Evolutionary conservation across 495 filamentous ascomycete species (phyloP).

Genomic region (Penicillium canariense): DNA sequence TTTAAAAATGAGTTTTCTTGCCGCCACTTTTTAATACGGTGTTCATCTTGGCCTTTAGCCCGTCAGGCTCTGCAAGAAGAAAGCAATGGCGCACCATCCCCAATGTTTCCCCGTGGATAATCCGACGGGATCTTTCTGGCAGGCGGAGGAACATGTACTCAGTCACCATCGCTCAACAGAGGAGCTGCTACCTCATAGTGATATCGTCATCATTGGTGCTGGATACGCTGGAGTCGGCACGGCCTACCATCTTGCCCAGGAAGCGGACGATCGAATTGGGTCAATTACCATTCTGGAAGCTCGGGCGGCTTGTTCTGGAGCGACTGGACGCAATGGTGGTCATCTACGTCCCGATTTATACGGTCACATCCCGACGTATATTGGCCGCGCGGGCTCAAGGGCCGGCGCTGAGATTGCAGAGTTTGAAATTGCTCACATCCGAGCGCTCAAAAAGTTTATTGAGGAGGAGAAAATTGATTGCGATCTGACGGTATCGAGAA

Average conservation of each 20-base stretch:
- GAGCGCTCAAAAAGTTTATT: conserved; percentile 30
- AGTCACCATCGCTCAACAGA: conserved; percentile 48
- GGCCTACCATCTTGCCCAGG: conserved; percentile 57
- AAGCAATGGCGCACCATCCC: too few species aligned
- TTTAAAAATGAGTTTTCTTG: too few species aligned
- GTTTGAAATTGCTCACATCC: conserved; percentile 33
- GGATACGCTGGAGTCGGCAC: conserved; percentile 65
- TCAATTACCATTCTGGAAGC: conserved; percentile 39
- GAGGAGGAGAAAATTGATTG: conserved; percentile 40
- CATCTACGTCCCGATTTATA: conserved; percentile 35
- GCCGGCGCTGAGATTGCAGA: conserved; percentile 26
- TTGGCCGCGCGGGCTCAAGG: conserved; percentile 20
- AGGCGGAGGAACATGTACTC: conserved; percentile 49
- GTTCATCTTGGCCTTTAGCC: too few species aligned
- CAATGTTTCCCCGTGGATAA: conserved; percentile 44
- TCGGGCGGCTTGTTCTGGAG: conserved; percentile 38
- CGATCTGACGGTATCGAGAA: conserved; percentile 38
- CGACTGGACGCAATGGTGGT: conserved; percentile 41
- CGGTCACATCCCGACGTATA: conserved; percentile 31
- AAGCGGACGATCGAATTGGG: conserved; percentile 3
- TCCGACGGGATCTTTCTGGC: conserved; percentile 67
- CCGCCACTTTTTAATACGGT: too few species aligned
- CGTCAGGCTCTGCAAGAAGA: too few species aligned
- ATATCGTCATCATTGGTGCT: conserved; percentile 68
- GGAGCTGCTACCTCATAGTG: conserved; percentile 47